Conservation (phyloP, 2,329 filamentous ascomycete species). For the Cladorrhinum sp. region DNA sequence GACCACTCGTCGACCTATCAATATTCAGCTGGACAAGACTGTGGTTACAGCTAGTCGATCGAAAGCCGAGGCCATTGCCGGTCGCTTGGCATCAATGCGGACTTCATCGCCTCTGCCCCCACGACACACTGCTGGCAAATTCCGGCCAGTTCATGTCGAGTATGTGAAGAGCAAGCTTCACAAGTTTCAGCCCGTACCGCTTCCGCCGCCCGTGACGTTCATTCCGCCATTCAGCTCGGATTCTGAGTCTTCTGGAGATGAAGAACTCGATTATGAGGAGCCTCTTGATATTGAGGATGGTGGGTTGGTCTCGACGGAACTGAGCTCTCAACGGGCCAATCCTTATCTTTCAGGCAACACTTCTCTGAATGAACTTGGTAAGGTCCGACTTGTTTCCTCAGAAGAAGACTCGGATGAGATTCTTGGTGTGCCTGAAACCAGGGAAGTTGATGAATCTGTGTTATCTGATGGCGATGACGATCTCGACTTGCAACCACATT, state of each 20-base stretch:
- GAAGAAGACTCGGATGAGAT: conserved; percentile 34
- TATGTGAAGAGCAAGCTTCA: conserved; percentile 44
- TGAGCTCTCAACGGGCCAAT: conserved; percentile 36
- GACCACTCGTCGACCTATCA: conserved; percentile 37
- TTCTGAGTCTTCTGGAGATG: conserved; percentile 26
- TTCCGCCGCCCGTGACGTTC: conserved; percentile 53
- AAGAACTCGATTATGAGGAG: conserved; percentile 31
- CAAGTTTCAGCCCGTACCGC: conserved; percentile 44
- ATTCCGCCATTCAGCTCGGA: conserved; percentile 47
- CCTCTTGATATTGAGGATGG: conserved; percentile 30
- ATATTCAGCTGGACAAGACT: not conserved
- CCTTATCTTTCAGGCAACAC: conserved; percentile 39
- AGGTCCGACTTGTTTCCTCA: conserved; percentile 38
- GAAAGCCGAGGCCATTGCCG: conserved; percentile 39
- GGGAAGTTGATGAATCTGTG: not conserved
- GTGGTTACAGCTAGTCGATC: not conserved
- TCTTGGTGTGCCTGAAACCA: not conserved
- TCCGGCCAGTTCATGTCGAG: conserved; percentile 38
- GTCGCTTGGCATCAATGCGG: conserved; percentile 41
- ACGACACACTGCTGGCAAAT: not conserved
- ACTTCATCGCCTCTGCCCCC: conserved; percentile 36
- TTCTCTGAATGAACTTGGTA: conserved; percentile 36
- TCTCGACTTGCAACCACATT: not conserved
- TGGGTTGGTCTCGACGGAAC: conserved; percentile 31
- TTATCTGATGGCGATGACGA: conserved; percentile 2